Conservation (phyloP, 2,329 filamentous ascomycete genomes). For the Epichloe gansuensis region DNA sequence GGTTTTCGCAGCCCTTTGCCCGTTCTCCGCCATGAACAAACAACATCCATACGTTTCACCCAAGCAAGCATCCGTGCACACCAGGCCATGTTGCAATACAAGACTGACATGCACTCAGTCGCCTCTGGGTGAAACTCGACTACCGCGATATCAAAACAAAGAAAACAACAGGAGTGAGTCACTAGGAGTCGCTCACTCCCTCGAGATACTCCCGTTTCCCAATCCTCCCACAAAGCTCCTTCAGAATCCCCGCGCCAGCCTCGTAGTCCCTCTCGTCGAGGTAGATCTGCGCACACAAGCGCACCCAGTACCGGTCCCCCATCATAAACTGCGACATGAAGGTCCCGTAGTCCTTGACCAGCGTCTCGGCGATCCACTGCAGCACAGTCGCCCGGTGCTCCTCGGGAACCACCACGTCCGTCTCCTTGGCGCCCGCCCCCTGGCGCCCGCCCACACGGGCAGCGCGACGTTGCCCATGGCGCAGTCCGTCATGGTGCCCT, state of each 20-base stretch:
- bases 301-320: slow-evolving; percentile 49
- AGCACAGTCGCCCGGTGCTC: slow-evolving; percentile 26
- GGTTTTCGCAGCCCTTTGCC: no score
- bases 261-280: slow-evolving; percentile 69
- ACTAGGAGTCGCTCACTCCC: not conserved
- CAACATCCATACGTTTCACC: no score
- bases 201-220: slow-evolving; percentile 22
- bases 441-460: slow-evolving; percentile 38
- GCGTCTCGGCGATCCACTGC: slow-evolving; percentile 42
- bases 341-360: slow-evolving; percentile 52
- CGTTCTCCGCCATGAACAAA: no score
- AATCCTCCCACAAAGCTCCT: slow-evolving; percentile 31
- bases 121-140: no score
- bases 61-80: no score
- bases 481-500: slow-evolving; percentile 50
- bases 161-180: not conserved
- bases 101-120: no score
- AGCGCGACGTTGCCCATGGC: slow-evolving; percentile 61
- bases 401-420: slow-evolving; percentile 16
- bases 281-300: slow-evolving; percentile 74
- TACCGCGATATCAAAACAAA: no score
- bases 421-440: slow-evolving; percentile 15
- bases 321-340: slow-evolving; percentile 56
- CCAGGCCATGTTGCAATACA: no score
- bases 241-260: slow-evolving; percentile 48